These are phyloP conservation scores for Boletus bicolor DNA, from an alignment of 768 basidiomycete genomes.

Conservation along the genomic window DNA sequence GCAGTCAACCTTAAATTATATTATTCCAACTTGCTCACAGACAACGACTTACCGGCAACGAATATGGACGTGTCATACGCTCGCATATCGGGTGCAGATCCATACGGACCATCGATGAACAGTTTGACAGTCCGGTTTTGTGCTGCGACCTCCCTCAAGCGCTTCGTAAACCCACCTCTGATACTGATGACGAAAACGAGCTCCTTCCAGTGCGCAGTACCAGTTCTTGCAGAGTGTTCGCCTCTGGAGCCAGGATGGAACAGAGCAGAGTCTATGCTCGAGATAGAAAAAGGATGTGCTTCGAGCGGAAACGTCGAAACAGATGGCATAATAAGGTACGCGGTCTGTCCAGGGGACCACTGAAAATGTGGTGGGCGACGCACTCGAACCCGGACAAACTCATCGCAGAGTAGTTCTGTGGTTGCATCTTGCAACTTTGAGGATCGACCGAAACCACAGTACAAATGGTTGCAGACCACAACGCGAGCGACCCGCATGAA, in stretches of 20 bases:
- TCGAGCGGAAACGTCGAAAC: constrained; percentile 44
- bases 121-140: constrained; percentile 37
- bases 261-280: constrained; percentile 35
- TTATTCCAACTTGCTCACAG: background rate
- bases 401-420: constrained; percentile 43
- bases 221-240: background rate
- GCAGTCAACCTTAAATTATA: background rate
- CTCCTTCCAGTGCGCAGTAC: constrained; percentile 32
- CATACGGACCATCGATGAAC: constrained; percentile 61
- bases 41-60: constrained; percentile 40
- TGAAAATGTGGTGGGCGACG: constrained; percentile 44
- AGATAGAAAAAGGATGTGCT: constrained; percentile 61
- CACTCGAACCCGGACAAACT: constrained; percentile 47
- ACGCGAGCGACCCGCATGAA: constrained; percentile 46
- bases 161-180: constrained; percentile 56
- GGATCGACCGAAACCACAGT: constrained; percentile 33
- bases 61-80: constrained; percentile 47
- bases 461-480: constrained; percentile 40
- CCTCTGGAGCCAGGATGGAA: constrained; percentile 6
- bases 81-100: constrained; percentile 39
- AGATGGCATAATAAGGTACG: constrained; percentile 46
- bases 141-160: constrained; percentile 36
- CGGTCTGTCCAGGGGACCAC: constrained; percentile 52
- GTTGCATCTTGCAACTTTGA: constrained; percentile 33
- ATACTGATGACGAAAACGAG: constrained; percentile 60